These are phyloP conservation scores for Metarhizium anisopliae DNA, from an alignment of 2,329 filamentous ascomycete genomes.

Conservation along the genomic window DNA sequence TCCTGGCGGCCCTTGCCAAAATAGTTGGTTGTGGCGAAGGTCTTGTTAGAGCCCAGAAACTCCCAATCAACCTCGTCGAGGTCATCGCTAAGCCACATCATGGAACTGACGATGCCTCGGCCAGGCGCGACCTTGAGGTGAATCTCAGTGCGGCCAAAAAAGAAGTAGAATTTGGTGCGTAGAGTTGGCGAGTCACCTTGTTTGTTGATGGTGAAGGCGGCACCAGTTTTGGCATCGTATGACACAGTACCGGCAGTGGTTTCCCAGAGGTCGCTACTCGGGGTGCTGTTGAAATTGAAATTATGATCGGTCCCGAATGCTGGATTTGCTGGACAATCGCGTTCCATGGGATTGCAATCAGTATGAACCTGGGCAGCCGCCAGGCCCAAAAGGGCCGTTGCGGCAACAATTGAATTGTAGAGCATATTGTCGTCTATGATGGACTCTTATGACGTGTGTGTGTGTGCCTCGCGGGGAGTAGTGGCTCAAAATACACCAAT, in stretches of 20 bases:
- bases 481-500: background rate
- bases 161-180: slow-evolving; percentile 73
- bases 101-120: slow-evolving; percentile 67
- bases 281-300: slow-evolving; percentile 57
- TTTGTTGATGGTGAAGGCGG: slow-evolving; percentile 61
- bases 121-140: slow-evolving; percentile 69
- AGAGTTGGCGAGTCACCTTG: slow-evolving; percentile 72
- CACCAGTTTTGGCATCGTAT: slow-evolving; percentile 54
- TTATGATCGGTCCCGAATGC: slow-evolving; percentile 58
- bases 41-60: slow-evolving; percentile 60
- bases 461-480: too few species aligned
- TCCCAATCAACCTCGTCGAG: slow-evolving; percentile 88
- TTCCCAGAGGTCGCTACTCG: slow-evolving; percentile 55
- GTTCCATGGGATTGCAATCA: slow-evolving; percentile 66
- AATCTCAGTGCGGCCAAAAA: slow-evolving; percentile 74
- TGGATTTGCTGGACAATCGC: slow-evolving; percentile 58
- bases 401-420: slow-evolving; percentile 17
- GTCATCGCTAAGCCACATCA: slow-evolving; percentile 77
- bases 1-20: slow-evolving; percentile 66
- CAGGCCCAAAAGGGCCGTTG: slow-evolving; percentile 33
- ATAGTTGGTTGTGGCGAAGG: slow-evolving; percentile 62
- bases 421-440: slow-evolving; percentile 3
- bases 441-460: background rate
- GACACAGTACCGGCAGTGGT: slow-evolving; percentile 56
- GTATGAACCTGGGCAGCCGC: slow-evolving; percentile 66